Evolutionary conservation across 2,329 filamentous ascomycete genomes (phyloP).

Genomic region (Epichloe aotearoae): DNA sequence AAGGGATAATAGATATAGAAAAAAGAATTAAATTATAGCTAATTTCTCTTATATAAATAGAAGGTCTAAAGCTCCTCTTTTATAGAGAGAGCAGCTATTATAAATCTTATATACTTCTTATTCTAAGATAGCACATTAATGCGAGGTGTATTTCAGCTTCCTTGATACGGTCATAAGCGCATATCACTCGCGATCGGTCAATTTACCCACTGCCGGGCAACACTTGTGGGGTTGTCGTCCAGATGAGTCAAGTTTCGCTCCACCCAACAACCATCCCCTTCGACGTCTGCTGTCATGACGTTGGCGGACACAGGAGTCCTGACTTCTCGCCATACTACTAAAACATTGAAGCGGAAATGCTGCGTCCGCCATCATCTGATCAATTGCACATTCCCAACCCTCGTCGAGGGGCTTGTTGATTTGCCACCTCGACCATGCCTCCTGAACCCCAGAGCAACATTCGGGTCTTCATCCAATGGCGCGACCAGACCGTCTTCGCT

Average conservation of each 20-base stretch:
- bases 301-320: background rate
- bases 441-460: conserved; percentile 52
- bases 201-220: no score
- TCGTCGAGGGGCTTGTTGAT: conserved; percentile 15
- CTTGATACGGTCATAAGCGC: no score
- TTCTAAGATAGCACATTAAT: no score
- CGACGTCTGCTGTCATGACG: conserved; percentile 5
- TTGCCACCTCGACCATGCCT: conserved; percentile 28
- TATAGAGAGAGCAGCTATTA: no score
- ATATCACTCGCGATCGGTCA: no score
- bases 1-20: no score
- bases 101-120: no score
- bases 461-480: conserved; percentile 90
- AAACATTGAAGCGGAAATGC: conserved; percentile 18
- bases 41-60: no score
- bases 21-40: no score
- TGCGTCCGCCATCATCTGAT: conserved; percentile 13
- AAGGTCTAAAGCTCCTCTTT: no score
- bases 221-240: background rate
- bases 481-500: conserved; percentile 86
- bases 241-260: background rate
- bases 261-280: background rate
- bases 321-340: background rate
- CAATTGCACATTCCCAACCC: conserved; percentile 15
- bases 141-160: no score